Conservation (phyloP, 352 stramenopile species). For the Elongisporangium undulatum region DNA sequence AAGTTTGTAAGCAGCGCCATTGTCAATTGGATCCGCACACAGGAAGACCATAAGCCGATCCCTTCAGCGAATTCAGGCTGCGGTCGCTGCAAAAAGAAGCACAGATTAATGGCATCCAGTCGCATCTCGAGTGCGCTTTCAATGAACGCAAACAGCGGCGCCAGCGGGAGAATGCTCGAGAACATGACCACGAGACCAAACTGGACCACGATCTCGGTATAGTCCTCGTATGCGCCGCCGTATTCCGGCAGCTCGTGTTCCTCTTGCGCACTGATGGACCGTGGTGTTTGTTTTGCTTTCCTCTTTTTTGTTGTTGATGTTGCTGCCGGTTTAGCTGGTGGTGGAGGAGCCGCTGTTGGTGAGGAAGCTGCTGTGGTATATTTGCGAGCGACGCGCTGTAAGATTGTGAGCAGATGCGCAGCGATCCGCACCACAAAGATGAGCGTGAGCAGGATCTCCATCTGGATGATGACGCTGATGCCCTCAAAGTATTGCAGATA, state of each 20-base stretch:
- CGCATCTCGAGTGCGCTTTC: slow-evolving; percentile 37
- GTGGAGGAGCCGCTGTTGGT: no score
- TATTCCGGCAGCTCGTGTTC: slow-evolving; percentile 18
- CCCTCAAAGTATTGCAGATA: slow-evolving; percentile 3
- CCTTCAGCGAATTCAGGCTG: slow-evolving; percentile 18
- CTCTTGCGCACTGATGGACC: slow-evolving; percentile 1
- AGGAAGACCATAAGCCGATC: slow-evolving; percentile 10
- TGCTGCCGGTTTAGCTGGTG: not conserved
- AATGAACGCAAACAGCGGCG: slow-evolving; percentile 31
- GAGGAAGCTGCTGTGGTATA: not conserved
- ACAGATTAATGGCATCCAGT: slow-evolving; percentile 38
- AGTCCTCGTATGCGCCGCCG: slow-evolving; percentile 29
- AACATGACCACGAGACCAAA: slow-evolving; percentile 44
- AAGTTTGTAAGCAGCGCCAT: slow-evolving; percentile 10
- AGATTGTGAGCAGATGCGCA: slow-evolving; percentile 12
- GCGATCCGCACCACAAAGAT: slow-evolving; percentile 27
- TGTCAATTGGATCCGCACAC: slow-evolving; percentile 1
- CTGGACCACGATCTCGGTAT: slow-evolving; percentile 34
- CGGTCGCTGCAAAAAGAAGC: slow-evolving; percentile 32
- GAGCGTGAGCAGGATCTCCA: slow-evolving; percentile 32
- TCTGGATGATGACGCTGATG: slow-evolving; percentile 27
- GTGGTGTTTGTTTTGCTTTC: slow-evolving; percentile 10
- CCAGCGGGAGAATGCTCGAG: slow-evolving; percentile 30
- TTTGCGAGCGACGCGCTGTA: slow-evolving; percentile 6
- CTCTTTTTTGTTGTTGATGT: slow-evolving; percentile 1